Conservation (phyloP, 345 rosid genomes). For the Erysimum cheiranthoides region DNA sequence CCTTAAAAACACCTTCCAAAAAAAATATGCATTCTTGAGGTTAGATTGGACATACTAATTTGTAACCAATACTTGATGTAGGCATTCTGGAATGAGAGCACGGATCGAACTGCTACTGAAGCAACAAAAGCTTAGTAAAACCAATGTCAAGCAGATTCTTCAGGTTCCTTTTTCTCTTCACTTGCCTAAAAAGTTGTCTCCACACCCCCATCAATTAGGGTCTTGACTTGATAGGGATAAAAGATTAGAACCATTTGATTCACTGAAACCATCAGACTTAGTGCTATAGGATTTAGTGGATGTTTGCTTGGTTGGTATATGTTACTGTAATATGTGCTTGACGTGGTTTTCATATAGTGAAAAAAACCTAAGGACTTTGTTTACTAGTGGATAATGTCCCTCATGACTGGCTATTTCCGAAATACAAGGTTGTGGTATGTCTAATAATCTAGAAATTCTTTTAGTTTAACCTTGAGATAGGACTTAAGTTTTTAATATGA, state of each 20-base stretch:
- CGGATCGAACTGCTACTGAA: slow-evolving; percentile 88
- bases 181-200: slow-evolving; percentile 13
- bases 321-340: too few species aligned
- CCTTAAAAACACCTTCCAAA: background rate
- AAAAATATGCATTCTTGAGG: background rate
- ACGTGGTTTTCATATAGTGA: too few species aligned
- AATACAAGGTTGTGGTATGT: too few species aligned
- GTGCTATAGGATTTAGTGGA: background rate
- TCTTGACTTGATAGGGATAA: background rate
- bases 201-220: background rate
- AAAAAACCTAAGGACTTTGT: too few species aligned
- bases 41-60: slow-evolving; percentile 10
- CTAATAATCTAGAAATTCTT: too few species aligned
- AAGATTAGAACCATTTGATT: background rate
- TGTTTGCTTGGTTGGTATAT: too few species aligned
- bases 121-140: slow-evolving; percentile 85
- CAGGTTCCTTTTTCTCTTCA: slow-evolving; percentile 58
- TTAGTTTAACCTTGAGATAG: too few species aligned
- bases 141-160: slow-evolving; percentile 76
- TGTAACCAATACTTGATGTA: slow-evolving; percentile 37
- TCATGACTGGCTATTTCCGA: too few species aligned
- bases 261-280: slow-evolving; percentile 8
- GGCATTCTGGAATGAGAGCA: slow-evolving; percentile 77
- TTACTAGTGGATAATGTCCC: too few species aligned
- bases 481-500: too few species aligned